These are phyloP conservation scores for Citrullus mucosospermus DNA, from an alignment of 306 rosid genomes.

Conservation along the genomic window DNA sequence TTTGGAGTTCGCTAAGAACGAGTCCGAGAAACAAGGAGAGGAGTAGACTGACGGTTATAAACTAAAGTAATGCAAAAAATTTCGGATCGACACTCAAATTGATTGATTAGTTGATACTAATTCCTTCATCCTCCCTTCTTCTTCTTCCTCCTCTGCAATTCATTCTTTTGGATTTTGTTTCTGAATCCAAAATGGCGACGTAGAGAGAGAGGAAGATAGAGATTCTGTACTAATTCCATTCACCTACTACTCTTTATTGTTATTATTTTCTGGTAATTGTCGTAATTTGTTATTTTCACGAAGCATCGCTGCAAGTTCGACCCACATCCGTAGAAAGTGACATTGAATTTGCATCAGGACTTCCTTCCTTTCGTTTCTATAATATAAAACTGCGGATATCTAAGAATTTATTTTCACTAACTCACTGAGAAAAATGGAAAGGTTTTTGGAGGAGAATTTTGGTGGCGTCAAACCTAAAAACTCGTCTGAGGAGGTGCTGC, in stretches of 20 bases:
- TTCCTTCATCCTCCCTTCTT: conserved; percentile 11
- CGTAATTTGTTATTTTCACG: background rate
- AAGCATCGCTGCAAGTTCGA: background rate
- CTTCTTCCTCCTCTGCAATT: conserved; percentile 9
- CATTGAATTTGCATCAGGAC: background rate
- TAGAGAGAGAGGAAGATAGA: background rate
- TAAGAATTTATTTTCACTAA: background rate
- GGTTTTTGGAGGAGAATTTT: conserved; percentile 45
- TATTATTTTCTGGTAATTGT: background rate
- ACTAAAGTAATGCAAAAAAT: conserved; percentile 13
- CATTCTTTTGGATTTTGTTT: background rate
- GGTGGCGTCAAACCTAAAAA: conserved; percentile 48
- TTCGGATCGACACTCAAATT: conserved; percentile 24
- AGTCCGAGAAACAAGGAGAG: background rate
- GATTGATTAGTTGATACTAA: background rate
- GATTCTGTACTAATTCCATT: too few relatives aligned
- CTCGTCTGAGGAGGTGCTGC: conserved; percentile 55
- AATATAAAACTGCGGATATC: background rate
- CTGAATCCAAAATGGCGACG: conserved; percentile 8
- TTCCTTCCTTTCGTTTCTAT: background rate
- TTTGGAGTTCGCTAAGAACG: background rate
- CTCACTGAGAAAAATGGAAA: conserved; percentile 28
- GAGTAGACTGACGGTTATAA: background rate
- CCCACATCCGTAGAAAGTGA: background rate
- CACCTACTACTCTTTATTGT: background rate